A percentile compares a stretch with the other conserved stretches of the same genome.
Conservation (phyloP, 2,329 filamentous ascomycete species). For the Colletotrichum tanaceti region DNA sequence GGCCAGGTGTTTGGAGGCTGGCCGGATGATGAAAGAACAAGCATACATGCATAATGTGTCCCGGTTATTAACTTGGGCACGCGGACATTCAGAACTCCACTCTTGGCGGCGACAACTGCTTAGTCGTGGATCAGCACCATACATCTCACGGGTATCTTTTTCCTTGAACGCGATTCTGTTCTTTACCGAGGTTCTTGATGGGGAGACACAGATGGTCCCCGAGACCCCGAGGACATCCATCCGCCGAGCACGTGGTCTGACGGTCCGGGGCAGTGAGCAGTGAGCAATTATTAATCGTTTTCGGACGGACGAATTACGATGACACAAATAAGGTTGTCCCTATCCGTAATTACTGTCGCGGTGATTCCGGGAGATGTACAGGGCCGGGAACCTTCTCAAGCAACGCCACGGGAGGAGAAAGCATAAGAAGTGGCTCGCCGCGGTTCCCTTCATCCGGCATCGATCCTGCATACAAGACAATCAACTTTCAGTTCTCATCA, state of each 20-base stretch:
- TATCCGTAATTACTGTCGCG: constrained; percentile 31
- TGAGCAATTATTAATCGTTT: too few species aligned
- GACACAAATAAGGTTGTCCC: background rate
- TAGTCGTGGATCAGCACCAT: background rate
- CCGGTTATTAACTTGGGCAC: too few species aligned
- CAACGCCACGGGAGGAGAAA: constrained; percentile 23
- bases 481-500: background rate
- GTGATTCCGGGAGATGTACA: constrained; percentile 3
- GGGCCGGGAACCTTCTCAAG: constrained; percentile 6
- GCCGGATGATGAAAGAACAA: background rate
- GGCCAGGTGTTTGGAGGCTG: background rate
- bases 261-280: constrained; percentile 24
- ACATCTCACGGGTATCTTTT: background rate
- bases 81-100: too few species aligned
- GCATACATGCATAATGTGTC: too few species aligned
- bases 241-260: constrained; percentile 29
- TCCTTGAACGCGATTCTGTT: background rate
- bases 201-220: background rate
- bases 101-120: too few species aligned
- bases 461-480: background rate
- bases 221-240: background rate
- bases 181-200: background rate
- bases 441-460: constrained; percentile 14
- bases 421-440: constrained; percentile 20
- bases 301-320: too few species aligned